Evolutionary conservation across 164 flowering plant genomes (phyloP).

Genomic region (Stephania yunnanensis): DNA sequence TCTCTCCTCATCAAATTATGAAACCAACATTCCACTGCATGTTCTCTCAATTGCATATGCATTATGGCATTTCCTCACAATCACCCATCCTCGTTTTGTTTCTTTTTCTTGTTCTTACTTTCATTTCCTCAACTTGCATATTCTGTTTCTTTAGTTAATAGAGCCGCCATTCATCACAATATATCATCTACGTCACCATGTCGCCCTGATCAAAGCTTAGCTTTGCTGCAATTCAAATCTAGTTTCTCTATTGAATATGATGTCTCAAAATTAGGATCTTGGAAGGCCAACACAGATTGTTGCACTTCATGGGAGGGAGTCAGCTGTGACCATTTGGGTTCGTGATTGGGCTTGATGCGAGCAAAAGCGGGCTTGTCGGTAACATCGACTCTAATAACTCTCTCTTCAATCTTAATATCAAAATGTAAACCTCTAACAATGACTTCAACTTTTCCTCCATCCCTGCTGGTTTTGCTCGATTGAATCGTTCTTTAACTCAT

Average conservation of each 20-base stretch:
- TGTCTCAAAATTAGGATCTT: constrained; percentile 16
- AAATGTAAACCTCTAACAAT: not conserved
- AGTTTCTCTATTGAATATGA: not conserved
- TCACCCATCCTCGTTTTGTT: not conserved
- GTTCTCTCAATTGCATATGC: too few species aligned
- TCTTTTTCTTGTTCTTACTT: not conserved
- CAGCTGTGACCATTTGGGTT: too few species aligned
- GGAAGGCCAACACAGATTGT: too few species aligned
- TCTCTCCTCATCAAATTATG: too few species aligned
- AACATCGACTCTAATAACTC: not conserved
- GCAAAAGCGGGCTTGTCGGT: not conserved
- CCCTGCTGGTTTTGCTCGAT: too few species aligned
- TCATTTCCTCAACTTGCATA: not conserved
- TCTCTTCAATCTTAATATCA: not conserved
- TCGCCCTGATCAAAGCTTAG: constrained; percentile 12
- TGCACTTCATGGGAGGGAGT: constrained; percentile 19
- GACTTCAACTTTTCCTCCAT: too few species aligned
- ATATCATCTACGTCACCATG: not conserved
- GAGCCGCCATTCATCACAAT: not conserved
- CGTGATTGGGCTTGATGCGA: too few species aligned
- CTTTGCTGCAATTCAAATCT: constrained; percentile 16
- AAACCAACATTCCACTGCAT: too few species aligned
- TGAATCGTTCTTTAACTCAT: too few species aligned
- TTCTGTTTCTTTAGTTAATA: not conserved
- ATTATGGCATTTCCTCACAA: too few species aligned